A percentile compares a stretch with the other conserved stretches of the same genome.
Conservation (phyloP, 805 yeast species). For the Barnettozyma vustinii region DNA sequence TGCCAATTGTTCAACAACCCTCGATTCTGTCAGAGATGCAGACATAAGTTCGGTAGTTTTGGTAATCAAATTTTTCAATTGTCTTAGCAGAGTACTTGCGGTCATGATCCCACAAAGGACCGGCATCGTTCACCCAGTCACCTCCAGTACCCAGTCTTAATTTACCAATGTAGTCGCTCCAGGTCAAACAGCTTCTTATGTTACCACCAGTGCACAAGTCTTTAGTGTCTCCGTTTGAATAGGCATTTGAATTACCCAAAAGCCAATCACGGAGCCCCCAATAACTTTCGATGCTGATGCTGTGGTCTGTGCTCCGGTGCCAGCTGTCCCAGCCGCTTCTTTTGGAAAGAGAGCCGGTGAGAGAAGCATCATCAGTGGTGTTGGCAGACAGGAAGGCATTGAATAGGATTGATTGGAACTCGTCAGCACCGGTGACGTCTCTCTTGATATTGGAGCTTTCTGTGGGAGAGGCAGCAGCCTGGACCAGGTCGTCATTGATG, state of each 20-base stretch:
- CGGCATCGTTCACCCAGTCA: neutral
- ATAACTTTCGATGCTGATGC: neutral
- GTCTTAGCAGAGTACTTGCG: neutral
- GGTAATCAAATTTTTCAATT: neutral
- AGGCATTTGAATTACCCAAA: neutral
- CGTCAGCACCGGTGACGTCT: neutral
- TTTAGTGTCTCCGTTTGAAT: slow-evolving; percentile 15
- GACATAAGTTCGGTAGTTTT: neutral
- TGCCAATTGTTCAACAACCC: neutral
- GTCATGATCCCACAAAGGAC: neutral
- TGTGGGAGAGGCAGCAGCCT: neutral
- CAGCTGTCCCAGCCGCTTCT: neutral
- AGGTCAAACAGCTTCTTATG: neutral
- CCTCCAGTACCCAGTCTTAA: neutral
- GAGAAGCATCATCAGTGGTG: neutral
- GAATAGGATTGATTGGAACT: neutral
- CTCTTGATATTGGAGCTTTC: neutral
- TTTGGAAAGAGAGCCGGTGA: neutral
- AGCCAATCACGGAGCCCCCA: neutral
- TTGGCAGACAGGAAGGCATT: neutral
- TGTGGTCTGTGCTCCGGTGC: neutral
- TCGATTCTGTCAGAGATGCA: slow-evolving; percentile 1
- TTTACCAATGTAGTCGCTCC: neutral
- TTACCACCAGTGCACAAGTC: slow-evolving; percentile 1
- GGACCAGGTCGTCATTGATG: neutral